Conservation (phyloP, 176 grass and related monocot species). For the Eleusine indica region DNA sequence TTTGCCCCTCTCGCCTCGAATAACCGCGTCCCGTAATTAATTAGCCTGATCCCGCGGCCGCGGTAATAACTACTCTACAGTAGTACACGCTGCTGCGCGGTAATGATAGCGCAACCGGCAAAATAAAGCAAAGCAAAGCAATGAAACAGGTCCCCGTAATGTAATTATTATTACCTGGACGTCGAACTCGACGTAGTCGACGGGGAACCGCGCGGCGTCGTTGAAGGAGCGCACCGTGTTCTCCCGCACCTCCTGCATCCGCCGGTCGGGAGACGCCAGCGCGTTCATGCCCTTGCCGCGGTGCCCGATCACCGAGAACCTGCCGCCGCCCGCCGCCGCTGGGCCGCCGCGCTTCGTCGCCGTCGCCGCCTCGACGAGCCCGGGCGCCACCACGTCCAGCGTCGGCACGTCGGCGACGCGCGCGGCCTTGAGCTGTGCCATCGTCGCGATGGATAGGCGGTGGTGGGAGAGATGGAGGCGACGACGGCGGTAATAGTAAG, state of each 20-base stretch:
- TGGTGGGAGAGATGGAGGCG: background rate
- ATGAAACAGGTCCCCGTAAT: background rate
- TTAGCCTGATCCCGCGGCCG: too few relatives aligned
- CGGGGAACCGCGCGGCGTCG: constrained; percentile 72
- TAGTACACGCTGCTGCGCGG: background rate
- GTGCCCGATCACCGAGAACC: constrained; percentile 80
- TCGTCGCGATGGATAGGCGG: background rate
- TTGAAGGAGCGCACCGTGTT: constrained; percentile 89
- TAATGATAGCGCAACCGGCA: background rate
- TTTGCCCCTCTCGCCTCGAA: too few relatives aligned
- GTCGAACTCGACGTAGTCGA: constrained; percentile 95
- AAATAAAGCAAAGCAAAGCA: background rate
- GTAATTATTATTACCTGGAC: constrained; percentile 59
- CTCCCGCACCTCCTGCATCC: constrained; percentile 83
- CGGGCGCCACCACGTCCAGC: constrained; percentile 55
- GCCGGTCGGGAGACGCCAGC: constrained; percentile 65
- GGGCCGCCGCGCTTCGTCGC: background rate
- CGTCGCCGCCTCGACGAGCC: constrained; percentile 23
- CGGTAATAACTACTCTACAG: background rate
- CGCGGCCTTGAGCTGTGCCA: constrained; percentile 76
- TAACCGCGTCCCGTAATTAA: background rate
- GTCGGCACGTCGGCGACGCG: constrained; percentile 70
- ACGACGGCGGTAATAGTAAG: too few relatives aligned
- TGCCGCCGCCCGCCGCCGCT: constrained; percentile 11
- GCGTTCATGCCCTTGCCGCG: constrained; percentile 98